Percentiles rank a stretch among this genome's conserved stretches.
Conservation (phyloP, 2,329 filamentous ascomycete genomes). For the Hypoxylon rubiginosum region DNA sequence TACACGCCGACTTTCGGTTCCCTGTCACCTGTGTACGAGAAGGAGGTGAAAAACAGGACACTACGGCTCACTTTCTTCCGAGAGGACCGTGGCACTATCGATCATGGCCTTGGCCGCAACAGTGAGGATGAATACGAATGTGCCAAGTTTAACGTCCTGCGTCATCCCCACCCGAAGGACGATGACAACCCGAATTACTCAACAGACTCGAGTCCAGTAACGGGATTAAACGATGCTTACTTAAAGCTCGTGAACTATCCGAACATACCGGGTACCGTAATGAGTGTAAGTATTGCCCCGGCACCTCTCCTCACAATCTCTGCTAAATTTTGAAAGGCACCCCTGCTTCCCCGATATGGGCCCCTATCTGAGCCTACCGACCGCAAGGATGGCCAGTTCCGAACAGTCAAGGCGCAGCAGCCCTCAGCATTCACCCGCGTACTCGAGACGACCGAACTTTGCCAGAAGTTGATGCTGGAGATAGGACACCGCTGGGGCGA, state of each 20-base stretch:
- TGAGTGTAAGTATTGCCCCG: constrained; percentile 30
- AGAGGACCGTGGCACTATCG: constrained; percentile 19
- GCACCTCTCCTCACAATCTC: not conserved
- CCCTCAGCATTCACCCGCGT: constrained; percentile 19
- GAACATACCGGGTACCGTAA: constrained; percentile 13
- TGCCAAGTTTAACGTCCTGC: constrained; percentile 41
- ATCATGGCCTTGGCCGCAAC: constrained; percentile 6
- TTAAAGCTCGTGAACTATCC: constrained; percentile 33
- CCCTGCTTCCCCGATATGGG: constrained; percentile 17
- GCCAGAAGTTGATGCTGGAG: constrained; percentile 23
- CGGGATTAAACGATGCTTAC: constrained; percentile 16
- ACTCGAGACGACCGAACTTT: constrained; percentile 40
- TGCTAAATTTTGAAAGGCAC: constrained; percentile 28
- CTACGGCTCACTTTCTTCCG: constrained; percentile 21
- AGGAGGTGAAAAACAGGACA: not conserved
- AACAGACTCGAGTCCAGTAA: not conserved
- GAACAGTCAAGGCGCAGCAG: constrained; percentile 24
- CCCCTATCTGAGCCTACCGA: not conserved
- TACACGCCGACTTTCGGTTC: constrained; percentile 17
- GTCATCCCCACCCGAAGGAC: constrained; percentile 25
- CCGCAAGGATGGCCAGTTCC: constrained; percentile 16
- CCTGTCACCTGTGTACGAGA: constrained; percentile 1
- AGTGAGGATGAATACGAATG: constrained; percentile 36
- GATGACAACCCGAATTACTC: constrained; percentile 27
- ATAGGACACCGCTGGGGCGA: constrained; percentile 38